Conservation (phyloP, 2,329 filamentous ascomycete genomes). For the Fonsecaea erecta region DNA sequence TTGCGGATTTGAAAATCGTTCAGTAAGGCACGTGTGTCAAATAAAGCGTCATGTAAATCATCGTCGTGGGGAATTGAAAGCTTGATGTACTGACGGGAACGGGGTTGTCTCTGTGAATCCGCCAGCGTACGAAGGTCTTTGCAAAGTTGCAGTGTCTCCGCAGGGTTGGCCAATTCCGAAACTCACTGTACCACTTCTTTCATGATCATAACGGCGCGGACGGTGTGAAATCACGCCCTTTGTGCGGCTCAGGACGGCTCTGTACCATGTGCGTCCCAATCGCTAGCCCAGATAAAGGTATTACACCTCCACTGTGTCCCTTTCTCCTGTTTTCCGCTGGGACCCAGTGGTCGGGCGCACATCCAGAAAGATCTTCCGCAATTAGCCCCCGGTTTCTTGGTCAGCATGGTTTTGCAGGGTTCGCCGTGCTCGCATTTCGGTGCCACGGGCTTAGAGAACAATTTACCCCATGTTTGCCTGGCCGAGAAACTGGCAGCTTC, state of each 20-base stretch:
- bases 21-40: too few species aligned
- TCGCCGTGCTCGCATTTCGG: slow-evolving; percentile 89
- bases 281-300: slow-evolving; percentile 76
- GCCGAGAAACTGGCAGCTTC: slow-evolving; percentile 67
- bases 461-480: slow-evolving; percentile 83
- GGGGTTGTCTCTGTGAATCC: too few species aligned
- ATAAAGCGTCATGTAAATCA: too few species aligned
- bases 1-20: too few species aligned
- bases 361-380: slow-evolving; percentile 70
- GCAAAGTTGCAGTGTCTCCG: too few species aligned
- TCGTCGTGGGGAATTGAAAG: too few species aligned
- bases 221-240: neutral
- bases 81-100: too few species aligned
- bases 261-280: slow-evolving; percentile 56
- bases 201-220: neutral
- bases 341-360: slow-evolving; percentile 77
- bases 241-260: slow-evolving; percentile 17
- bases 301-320: slow-evolving; percentile 85
- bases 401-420: slow-evolving; percentile 79
- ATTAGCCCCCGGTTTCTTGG: slow-evolving; percentile 89
- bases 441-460: slow-evolving; percentile 74
- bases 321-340: slow-evolving; percentile 81
- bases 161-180: too few species aligned
- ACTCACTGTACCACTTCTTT: too few species aligned
- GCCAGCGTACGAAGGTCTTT: too few species aligned